These are phyloP conservation scores for Berkeleyomyces rouxiae DNA, from an alignment of 2,329 filamentous ascomycete species.

Conservation along the genomic window DNA sequence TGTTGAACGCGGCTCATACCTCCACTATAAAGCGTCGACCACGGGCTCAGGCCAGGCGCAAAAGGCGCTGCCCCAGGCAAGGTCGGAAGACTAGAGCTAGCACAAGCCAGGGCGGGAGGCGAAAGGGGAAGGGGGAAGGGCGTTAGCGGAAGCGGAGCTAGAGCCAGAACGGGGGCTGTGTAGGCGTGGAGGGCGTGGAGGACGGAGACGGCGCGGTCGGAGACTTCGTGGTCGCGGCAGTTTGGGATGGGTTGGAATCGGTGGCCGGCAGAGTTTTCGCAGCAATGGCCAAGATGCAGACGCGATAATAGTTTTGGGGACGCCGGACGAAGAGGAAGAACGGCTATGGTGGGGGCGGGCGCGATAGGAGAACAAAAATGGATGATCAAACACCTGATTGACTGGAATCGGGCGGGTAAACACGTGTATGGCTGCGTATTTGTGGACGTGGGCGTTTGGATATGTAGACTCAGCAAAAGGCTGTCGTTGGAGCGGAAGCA, in stretches of 20 bases:
- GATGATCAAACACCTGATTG: neutral
- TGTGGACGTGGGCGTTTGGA: neutral
- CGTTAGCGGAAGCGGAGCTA: neutral
- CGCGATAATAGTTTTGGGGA: neutral
- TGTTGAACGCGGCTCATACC: constrained; percentile 12
- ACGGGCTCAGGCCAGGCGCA: constrained; percentile 13
- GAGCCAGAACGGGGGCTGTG: neutral
- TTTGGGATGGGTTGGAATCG: neutral
- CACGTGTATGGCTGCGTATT: neutral
- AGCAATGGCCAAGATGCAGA: neutral
- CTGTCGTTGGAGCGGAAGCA: neutral
- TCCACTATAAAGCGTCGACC: constrained; percentile 7
- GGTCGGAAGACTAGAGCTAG: constrained; percentile 4
- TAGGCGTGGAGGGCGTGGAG: neutral
- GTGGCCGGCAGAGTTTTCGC: neutral
- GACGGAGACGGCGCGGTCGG: neutral
- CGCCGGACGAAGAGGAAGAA: neutral
- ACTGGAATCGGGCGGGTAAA: neutral
- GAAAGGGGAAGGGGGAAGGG: neutral
- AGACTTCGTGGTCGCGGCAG: neutral
- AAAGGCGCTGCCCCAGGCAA: constrained; percentile 14
- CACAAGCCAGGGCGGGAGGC: constrained; percentile 1
- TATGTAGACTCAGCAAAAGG: too few species aligned
- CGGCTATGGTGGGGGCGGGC: too few species aligned
- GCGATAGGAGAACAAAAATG: neutral